Evolutionary conservation across 2,329 filamentous ascomycete species (phyloP).

Genomic region (Rhynchosporium agropyri): DNA sequence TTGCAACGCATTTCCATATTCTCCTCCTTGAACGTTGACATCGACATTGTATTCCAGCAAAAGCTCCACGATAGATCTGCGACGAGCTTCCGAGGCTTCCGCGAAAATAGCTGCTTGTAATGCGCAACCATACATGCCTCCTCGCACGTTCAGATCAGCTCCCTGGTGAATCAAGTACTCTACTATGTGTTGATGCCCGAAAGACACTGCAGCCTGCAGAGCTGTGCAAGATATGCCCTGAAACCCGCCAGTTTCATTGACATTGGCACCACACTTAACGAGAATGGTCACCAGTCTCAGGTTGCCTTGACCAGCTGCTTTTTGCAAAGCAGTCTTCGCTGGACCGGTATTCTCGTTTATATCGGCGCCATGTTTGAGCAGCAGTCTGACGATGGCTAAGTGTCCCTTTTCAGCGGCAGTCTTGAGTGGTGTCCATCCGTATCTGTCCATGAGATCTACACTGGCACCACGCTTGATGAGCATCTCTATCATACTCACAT

Average conservation of each 20-base stretch:
- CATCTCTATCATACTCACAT: conserved; percentile 11
- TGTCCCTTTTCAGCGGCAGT: conserved; percentile 26
- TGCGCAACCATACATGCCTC: background rate
- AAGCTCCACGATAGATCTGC: background rate
- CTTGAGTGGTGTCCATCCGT: background rate
- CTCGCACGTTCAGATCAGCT: conserved; percentile 8
- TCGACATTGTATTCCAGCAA: conserved; percentile 2
- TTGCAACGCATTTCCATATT: conserved; percentile 29
- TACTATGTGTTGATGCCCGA: background rate
- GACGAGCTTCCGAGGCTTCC: background rate
- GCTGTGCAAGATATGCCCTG: conserved; percentile 2
- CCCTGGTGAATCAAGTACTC: conserved; percentile 14
- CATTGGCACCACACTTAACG: conserved; percentile 17
- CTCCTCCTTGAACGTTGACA: conserved; percentile 18
- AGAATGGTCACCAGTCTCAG: conserved; percentile 11
- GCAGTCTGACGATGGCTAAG: conserved; percentile 19
- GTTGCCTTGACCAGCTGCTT: background rate
- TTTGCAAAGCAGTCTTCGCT: conserved; percentile 14
- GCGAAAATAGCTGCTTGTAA: conserved; percentile 5
- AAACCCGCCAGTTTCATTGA: conserved; percentile 13
- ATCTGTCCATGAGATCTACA: conserved; percentile 2
- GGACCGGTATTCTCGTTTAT: background rate
- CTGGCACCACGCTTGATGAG: conserved; percentile 22
- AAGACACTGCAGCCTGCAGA: conserved; percentile 20
- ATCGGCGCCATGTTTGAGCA: conserved; percentile 23